Evolutionary conservation across 1,284 basidiomycete species (phyloP).

Genomic region (Tetrapyrgos nigripes): DNA sequence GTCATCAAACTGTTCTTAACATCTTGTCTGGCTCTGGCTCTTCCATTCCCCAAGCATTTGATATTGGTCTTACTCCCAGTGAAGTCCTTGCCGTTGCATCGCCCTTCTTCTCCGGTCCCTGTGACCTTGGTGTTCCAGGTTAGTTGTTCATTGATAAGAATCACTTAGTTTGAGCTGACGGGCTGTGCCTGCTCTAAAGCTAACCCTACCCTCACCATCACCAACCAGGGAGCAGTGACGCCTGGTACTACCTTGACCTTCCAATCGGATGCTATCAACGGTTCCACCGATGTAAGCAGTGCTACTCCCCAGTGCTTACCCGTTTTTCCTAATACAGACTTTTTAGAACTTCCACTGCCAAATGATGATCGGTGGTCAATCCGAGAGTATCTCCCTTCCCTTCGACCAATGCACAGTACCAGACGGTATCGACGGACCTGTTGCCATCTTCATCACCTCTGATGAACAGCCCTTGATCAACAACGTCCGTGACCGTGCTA

Average conservation of each 20-base stretch:
- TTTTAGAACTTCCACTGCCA: constrained; percentile 71
- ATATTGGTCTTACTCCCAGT: constrained; percentile 69
- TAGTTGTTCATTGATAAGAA: constrained; percentile 21
- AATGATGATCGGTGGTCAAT: constrained; percentile 73
- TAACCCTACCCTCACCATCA: constrained; percentile 66
- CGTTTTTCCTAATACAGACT: constrained; percentile 9
- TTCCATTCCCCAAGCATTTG: constrained; percentile 72
- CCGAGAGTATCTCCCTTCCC: constrained; percentile 63
- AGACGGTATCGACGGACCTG: constrained; percentile 68
- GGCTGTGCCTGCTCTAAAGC: constrained; percentile 41
- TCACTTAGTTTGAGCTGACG: neutral
- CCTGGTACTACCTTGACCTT: constrained; percentile 70
- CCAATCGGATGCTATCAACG: constrained; percentile 60
- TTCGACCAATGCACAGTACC: constrained; percentile 69
- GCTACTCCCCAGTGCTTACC: neutral
- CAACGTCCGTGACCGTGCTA: constrained; percentile 67
- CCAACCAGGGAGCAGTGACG: constrained; percentile 61
- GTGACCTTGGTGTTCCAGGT: constrained; percentile 68
- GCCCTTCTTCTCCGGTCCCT: constrained; percentile 72
- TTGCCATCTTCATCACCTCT: constrained; percentile 74
- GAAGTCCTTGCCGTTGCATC: constrained; percentile 80
- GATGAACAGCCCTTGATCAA: constrained; percentile 68
- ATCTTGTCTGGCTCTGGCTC: constrained; percentile 62
- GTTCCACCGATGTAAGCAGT: constrained; percentile 50
- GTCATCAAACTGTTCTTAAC: constrained; percentile 83